Evolutionary conservation across 1,284 basidiomycete species (phyloP).

Genomic region (Fomitopsis palustris): DNA sequence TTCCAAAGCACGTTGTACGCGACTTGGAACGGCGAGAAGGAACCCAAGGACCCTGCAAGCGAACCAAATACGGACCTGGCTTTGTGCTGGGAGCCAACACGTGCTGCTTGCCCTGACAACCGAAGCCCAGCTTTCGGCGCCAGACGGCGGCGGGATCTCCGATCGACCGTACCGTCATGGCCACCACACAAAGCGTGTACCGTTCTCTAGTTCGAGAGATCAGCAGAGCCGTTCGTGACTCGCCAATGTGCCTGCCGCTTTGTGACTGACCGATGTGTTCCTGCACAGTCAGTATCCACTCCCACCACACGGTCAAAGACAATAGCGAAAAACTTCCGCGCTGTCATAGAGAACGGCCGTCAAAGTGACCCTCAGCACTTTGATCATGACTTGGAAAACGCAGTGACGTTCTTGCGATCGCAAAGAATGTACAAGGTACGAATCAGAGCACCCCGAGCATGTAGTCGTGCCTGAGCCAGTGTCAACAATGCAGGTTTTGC

Average conservation of each 20-base stretch:
- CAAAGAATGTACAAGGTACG: slow-evolving; percentile 59
- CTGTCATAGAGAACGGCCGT: slow-evolving; percentile 46
- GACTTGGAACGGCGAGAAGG: not conserved
- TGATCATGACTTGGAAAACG: slow-evolving; percentile 57
- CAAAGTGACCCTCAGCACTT: slow-evolving; percentile 27
- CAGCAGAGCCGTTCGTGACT: slow-evolving; percentile 35
- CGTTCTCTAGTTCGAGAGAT: slow-evolving; percentile 43
- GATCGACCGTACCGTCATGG: not conserved
- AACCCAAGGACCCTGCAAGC: not conserved
- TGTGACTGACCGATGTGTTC: slow-evolving; percentile 7
- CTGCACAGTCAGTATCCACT: slow-evolving; percentile 41
- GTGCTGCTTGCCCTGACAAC: not conserved
- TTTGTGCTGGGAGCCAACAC: not conserved
- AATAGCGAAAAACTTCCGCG: slow-evolving; percentile 52
- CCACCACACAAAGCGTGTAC: slow-evolving; percentile 24
- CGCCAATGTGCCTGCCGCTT: not conserved
- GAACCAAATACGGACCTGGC: not conserved
- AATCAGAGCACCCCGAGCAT: too few relatives aligned
- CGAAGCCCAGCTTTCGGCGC: not conserved
- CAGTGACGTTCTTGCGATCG: slow-evolving; percentile 68
- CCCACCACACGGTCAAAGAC: slow-evolving; percentile 41
- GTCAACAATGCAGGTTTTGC: slow-evolving; percentile 48
- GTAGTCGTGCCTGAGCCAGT: not conserved
- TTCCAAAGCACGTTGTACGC: not conserved
- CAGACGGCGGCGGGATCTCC: not conserved